Evolutionary conservation across 2,329 filamentous ascomycete genomes (phyloP).

Genomic region (Sphaerostilbella broomeana): DNA sequence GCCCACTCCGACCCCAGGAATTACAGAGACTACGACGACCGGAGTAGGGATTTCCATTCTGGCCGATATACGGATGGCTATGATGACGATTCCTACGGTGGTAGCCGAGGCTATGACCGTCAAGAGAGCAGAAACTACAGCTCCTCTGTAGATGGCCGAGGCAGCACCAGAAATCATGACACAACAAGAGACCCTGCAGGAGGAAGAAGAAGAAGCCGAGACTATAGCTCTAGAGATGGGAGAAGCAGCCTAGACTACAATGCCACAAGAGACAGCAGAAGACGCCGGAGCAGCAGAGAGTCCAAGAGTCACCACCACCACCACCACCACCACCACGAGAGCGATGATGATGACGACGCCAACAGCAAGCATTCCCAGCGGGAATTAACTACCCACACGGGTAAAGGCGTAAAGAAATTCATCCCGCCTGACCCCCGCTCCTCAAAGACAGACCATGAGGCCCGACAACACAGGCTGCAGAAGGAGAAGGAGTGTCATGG

Average conservation of each 20-base stretch:
- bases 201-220: no score
- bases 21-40: no score
- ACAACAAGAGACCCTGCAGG: no score
- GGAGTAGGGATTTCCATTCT: no score
- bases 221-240: neutral
- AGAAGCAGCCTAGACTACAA: neutral
- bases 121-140: no score
- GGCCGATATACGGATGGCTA: no score
- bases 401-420: neutral
- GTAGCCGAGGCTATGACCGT: no score
- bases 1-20: no score
- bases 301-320: neutral
- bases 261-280: neutral
- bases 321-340: neutral
- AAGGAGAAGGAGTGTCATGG: constrained; percentile 12
- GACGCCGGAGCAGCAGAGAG: neutral
- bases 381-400: no score
- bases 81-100: no score
- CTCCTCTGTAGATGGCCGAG: no score
- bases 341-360: neutral
- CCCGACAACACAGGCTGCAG: neutral
- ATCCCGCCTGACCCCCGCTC: constrained; percentile 3
- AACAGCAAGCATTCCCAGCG: neutral
- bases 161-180: no score
- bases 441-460: constrained; percentile 8